Evolutionary conservation across 768 basidiomycete species (phyloP), one percentile per base, ranked within the genome.

Genomic region (Hortiboletus campestris): DNA sequence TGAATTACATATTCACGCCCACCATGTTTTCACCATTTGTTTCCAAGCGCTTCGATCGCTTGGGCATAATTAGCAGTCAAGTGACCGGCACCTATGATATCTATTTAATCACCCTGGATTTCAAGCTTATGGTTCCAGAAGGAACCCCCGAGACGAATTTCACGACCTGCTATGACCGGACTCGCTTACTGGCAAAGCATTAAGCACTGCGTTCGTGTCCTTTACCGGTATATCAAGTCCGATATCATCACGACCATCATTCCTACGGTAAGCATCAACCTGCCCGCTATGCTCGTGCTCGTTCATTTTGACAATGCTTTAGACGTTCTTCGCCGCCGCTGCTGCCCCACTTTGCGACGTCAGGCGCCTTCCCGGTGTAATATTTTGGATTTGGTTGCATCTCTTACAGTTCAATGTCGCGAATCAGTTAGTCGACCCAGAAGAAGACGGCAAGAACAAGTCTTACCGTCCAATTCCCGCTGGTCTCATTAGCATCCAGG

Each of bases 341-440:
- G 64, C 73, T 0, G 75, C 76, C 4, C 75, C 76, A 2, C 51
- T 73, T 2, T 62, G 60, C 20, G 57, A 61, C 34, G 8, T 63
- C 28, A 43, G 45, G 3, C 63, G 49, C 1, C 41, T 74, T 6
- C 51, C 67, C 13, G 63, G 73, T 34, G 65, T 72, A 13, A 60
- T 76, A 36, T 60, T 75, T 36, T 81, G 80, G 80, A 74, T 78
- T 12, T 79, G 74, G 72, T 56, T 79, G 6, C 80, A 81, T 57
- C 68, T 79, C 29, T 66, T 81, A 7, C 77, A 78, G 39, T 78
- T 76, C 67, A 69, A 75, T 47, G 66, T 75, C 17, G 67, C 76
- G 9, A 81, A 81, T 51, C 80, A 81, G 60, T 60, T 69, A 13
- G 63, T 73, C 29, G 67, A 69, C 50, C 69, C 73, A 11, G 72